A percentile compares a stretch with the other conserved stretches of the same genome.
Evolutionary conservation across 2,329 filamentous ascomycete species (phyloP).

Genomic region (Diplodia sapinea): DNA sequence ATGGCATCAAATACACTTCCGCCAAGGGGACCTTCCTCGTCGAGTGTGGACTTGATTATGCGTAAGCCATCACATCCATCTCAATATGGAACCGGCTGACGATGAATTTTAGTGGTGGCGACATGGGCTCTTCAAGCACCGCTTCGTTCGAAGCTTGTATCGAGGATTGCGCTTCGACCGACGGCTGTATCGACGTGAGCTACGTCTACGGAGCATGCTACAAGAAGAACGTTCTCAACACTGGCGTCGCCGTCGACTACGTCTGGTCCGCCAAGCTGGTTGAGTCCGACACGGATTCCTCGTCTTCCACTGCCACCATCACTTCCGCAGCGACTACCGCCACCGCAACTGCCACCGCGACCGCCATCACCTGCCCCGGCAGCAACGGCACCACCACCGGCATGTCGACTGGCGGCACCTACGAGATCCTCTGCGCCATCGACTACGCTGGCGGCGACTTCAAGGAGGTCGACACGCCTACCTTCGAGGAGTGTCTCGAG

Average conservation of each 20-base stretch:
- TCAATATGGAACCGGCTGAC: too few relatives aligned
- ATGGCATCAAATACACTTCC: slow-evolving; percentile 32
- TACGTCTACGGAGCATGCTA: slow-evolving; percentile 27
- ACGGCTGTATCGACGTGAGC: slow-evolving; percentile 30
- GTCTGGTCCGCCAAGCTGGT: slow-evolving; percentile 30
- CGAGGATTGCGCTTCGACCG: slow-evolving; percentile 23
- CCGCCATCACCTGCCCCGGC: neutral
- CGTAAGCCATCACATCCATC: too few relatives aligned
- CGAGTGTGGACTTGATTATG: slow-evolving; percentile 27
- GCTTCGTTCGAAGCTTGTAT: slow-evolving; percentile 23
- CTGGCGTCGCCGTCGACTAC: neutral
- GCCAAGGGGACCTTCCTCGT: slow-evolving; percentile 33
- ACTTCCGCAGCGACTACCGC: neutral
- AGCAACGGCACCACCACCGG: slow-evolving; percentile 1
- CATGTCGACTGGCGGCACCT: slow-evolving; percentile 11
- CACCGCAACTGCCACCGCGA: neutral
- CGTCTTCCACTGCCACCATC: neutral
- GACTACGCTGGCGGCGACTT: slow-evolving; percentile 20
- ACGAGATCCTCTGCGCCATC: slow-evolving; percentile 8
- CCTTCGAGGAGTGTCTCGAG: slow-evolving; percentile 19
- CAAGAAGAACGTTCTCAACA: slow-evolving; percentile 28
- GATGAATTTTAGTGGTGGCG: slow-evolving; percentile 4
- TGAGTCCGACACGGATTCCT: neutral
- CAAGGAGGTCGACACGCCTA: slow-evolving; percentile 1
- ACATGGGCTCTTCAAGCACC: slow-evolving; percentile 20